phyloP scores from a whole-genome alignment of 306 rosid genomes.

The Quercus cerris region DNA sequence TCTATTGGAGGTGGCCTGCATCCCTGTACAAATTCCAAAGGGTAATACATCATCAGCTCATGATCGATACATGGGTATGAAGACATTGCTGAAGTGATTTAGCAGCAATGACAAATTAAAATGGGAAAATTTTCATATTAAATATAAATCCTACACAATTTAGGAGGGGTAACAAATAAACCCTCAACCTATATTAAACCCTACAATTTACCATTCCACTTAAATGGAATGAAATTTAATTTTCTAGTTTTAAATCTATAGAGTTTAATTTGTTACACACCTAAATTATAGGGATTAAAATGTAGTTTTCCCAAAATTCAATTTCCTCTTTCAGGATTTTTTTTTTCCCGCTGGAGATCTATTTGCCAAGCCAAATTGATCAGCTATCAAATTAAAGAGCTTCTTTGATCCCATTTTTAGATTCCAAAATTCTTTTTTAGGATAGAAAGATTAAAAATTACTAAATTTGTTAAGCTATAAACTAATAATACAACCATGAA shows the following conservation, averaged over 20 bases:
- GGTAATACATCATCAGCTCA: neutral
- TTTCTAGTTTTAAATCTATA: too few relatives aligned
- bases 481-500: neutral
- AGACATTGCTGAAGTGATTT: neutral
- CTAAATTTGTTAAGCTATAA: neutral
- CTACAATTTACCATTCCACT: too few relatives aligned
- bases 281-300: too few relatives aligned
- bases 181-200: too few relatives aligned
- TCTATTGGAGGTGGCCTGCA: constrained; percentile 51
- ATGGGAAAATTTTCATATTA: too few relatives aligned
- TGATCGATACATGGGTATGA: neutral
- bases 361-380: neutral
- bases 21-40: constrained; percentile 44
- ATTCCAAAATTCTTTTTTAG: neutral
- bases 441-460: too few relatives aligned
- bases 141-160: too few relatives aligned
- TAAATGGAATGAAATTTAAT: too few relatives aligned
- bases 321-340: neutral
- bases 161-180: too few relatives aligned
- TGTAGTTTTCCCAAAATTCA: too few relatives aligned
- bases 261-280: too few relatives aligned
- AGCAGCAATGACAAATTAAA: neutral
- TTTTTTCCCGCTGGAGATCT: neutral
- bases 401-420: neutral
- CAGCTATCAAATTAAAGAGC: neutral